Evolutionary conservation across 345 rosid genomes (phyloP), one percentile per base, ranked within the genome.

Genomic region (Limnanthes douglasii): DNA sequence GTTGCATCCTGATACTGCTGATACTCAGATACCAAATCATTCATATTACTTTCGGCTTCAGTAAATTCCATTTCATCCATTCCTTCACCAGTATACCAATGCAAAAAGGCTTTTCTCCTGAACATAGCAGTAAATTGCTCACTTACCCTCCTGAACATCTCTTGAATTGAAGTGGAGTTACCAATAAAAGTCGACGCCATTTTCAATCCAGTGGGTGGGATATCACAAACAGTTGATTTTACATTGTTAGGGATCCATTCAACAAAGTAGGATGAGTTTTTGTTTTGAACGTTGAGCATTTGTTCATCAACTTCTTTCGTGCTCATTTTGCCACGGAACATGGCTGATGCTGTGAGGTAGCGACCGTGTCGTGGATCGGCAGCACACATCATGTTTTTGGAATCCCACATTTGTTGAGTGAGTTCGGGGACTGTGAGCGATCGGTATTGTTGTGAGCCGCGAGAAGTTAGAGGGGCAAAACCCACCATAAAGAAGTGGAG

Each of bases 401-500:
- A 29, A 26, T 64, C 75, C 75, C 75, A 68, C 70, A 68, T 64
- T 53, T 68, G 70, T 28, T 64, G 68, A 35, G 64, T 57, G 51
- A 69, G 71, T 45, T 69, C 71, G 0, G 75, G 75, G 9, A 69
- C 75, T 0, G 60, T 60, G 26, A 69, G 22, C 31, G 65, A 37
- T 5, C 60, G 49, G 48, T 64, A 69, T 8, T 60, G 68, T 51
- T 69, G 68, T n/a, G 75, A 69, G 11, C 68, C 71, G 6, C 71
- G 60, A 8, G 71, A 57, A 15, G 75, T 64, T 8, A 69, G 57
- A 13, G 68, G 71, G 12, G 75, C 65, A 8, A 69, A 69, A 28
- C 75, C 75, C 20, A 69, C 75, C 71, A 69, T 69, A 52, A 65
- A 65, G 62, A 69, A 69, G 60, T 69, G 76, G 11, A 65, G 69